A percentile compares a stretch with the other conserved stretches of the same genome.
These are phyloP conservation scores for Grifola frondosa DNA, from an alignment of 1,284 basidiomycete genomes.

Conservation along the genomic window DNA sequence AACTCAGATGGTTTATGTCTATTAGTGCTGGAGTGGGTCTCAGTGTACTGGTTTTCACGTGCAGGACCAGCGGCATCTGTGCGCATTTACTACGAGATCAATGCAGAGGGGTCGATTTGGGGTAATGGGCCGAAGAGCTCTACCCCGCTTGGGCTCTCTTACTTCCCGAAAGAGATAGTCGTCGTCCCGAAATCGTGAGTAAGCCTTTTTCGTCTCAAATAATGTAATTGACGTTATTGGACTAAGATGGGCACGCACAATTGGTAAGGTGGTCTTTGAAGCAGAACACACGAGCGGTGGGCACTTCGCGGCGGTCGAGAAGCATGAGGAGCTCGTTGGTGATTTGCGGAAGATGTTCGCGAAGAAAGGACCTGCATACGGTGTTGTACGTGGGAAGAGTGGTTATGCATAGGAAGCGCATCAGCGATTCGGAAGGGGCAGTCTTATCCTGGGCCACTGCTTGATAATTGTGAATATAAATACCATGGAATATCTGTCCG, in stretches of 20 bases:
- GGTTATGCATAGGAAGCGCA: conserved; percentile 16
- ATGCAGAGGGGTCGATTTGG: conserved; percentile 1
- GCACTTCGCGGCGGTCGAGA: conserved; percentile 33
- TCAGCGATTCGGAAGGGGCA: too few relatives aligned
- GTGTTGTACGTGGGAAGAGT: conserved; percentile 13
- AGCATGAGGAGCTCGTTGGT: conserved; percentile 24
- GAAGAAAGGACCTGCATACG: conserved; percentile 20
- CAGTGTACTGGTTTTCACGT: conserved; percentile 40
- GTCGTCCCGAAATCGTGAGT: conserved; percentile 27
- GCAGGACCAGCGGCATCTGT: conserved; percentile 38
- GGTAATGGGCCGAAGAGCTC: conserved; percentile 7
- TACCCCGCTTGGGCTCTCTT: conserved; percentile 33
- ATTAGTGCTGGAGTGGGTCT: conserved; percentile 40
- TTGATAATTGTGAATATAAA: too few relatives aligned
- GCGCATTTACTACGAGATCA: conserved; percentile 40
- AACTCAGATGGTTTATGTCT: background rate
- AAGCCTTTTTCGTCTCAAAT: background rate
- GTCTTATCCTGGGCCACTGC: too few relatives aligned
- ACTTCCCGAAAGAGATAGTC: conserved; percentile 34
- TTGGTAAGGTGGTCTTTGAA: conserved; percentile 29
- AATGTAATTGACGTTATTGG: background rate
- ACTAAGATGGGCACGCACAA: conserved; percentile 21
- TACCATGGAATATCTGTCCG: too few relatives aligned
- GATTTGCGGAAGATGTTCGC: conserved; percentile 31
- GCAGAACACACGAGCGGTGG: conserved; percentile 28